Evolutionary conservation across 1,284 basidiomycete genomes (phyloP), one percentile per base, ranked within the genome.

Genomic region (Moesziomyces sp.): DNA sequence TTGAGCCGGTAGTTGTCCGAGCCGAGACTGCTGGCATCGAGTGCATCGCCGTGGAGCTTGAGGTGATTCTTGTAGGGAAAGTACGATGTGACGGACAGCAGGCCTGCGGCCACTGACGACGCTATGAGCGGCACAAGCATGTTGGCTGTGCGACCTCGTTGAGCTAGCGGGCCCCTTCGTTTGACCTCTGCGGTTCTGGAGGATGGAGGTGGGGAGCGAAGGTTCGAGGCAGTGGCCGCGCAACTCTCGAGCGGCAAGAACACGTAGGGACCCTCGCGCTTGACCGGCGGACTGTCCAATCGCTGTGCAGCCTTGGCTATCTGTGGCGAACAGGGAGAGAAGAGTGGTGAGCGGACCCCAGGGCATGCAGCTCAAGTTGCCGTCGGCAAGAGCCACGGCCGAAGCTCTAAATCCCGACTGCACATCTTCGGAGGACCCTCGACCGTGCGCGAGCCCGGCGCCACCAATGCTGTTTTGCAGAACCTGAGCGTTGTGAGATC

Each of bases 31-130:
- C n/a, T 11, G 16, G 34, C 16, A 40, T 58, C 55, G 46, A 66
- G 44, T 4, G 24, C 4, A 3, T 57, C 67, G 23, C 73, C 64
- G 40, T 71, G 68, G 14, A 71, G 61, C 58, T 57, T 67, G 59
- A 74, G 56, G 42, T 69, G 74, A 16, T 34, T 53, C 52, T 69
- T 58, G 53, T 63, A 72, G 1, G 73, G 73, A 24, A 72, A 58
- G 49, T 72, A 72, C n/a, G 73, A 60, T 18, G 59, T 52, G 45
- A 64, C 49, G 52, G 73, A 54, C 28, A 72, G 60, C 54, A 72
- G 43, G 34, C 56, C 68, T 16, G 62, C 73, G 30, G 58, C 59
- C 14, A 76, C 52, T 19, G 68, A 64, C 26, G 68, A 56, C 47
- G 72, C 46, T 34, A 53, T n/a, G 48, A 74, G 26, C n/a, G 66